These are phyloP conservation scores for Sphagnum fallax DNA, from an alignment of 228 moss, liverwort and hornwort species.

Conservation along the genomic window DNA sequence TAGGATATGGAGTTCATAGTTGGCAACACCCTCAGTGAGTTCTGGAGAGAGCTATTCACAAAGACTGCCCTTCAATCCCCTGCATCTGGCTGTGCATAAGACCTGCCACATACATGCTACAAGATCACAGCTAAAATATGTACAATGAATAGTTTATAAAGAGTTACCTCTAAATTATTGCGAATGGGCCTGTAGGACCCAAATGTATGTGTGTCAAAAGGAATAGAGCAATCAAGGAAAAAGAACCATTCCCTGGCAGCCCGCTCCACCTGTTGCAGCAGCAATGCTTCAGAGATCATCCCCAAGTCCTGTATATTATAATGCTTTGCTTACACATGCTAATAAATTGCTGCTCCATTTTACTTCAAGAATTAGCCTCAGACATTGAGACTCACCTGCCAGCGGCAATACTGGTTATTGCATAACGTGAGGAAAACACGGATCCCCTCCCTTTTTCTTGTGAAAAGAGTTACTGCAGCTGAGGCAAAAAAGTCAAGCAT, in stretches of 20 bases:
- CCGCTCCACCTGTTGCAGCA: conserved; percentile 44
- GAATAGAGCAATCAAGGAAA: conserved; percentile 36
- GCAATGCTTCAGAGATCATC: not conserved
- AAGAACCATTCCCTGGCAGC: conserved; percentile 50
- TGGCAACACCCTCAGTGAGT: too few relatives aligned
- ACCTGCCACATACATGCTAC: not conserved
- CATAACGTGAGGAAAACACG: conserved; percentile 49
- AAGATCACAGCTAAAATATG: not conserved
- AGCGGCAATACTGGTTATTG: conserved; percentile 60
- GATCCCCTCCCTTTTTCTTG: conserved; percentile 14
- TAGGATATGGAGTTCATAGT: too few relatives aligned
- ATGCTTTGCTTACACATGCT: too few relatives aligned
- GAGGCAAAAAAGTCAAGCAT: conserved; percentile 42
- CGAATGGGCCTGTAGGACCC: conserved; percentile 44
- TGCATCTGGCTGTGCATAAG: not conserved
- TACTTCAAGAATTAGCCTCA: too few relatives aligned
- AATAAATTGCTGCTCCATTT: too few relatives aligned
- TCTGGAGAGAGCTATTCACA: too few relatives aligned
- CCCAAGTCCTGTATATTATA: too few relatives aligned
- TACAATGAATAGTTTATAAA: not conserved
- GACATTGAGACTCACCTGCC: conserved; percentile 36
- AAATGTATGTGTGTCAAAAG: conserved; percentile 39
- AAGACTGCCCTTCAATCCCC: not conserved
- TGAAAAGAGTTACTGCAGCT: conserved; percentile 25
- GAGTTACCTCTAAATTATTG: conserved; percentile 25